Evolutionary conservation across 257 asterid genomes (phyloP).

Genomic region (Fraxinus americana): DNA sequence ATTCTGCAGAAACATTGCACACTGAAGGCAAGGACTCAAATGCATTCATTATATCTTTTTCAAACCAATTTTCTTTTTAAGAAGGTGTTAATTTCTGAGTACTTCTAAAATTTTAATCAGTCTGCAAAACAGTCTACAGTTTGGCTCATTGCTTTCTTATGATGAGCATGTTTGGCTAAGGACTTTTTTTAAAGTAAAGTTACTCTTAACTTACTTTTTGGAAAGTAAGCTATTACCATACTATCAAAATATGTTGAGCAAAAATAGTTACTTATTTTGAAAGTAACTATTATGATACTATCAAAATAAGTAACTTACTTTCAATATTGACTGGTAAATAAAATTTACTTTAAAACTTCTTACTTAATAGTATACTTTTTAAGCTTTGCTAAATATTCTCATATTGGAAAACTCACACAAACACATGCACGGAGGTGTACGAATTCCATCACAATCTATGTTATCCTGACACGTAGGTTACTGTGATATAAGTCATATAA

Average conservation of each 20-base stretch:
- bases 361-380: not conserved
- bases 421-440: not conserved
- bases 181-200: not conserved
- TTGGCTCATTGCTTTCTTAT: not conserved
- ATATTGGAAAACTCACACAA: not conserved
- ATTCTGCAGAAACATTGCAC: slow-evolving; percentile 83
- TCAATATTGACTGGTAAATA: not conserved
- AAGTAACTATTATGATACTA: not conserved
- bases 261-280: not conserved
- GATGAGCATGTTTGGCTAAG: not conserved
- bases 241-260: not conserved
- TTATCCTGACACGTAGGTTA: not conserved
- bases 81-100: not conserved
- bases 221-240: not conserved
- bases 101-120: not conserved
- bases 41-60: not conserved
- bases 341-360: not conserved
- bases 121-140: not conserved
- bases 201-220: not conserved
- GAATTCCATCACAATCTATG: not conserved
- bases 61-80: not conserved
- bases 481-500: not conserved
- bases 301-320: not conserved
- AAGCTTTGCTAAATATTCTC: not conserved
- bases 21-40: slow-evolving; percentile 66